These are phyloP conservation scores for Neurospora africana DNA, from an alignment of 495 filamentous ascomycete species.

Conservation along the genomic window DNA sequence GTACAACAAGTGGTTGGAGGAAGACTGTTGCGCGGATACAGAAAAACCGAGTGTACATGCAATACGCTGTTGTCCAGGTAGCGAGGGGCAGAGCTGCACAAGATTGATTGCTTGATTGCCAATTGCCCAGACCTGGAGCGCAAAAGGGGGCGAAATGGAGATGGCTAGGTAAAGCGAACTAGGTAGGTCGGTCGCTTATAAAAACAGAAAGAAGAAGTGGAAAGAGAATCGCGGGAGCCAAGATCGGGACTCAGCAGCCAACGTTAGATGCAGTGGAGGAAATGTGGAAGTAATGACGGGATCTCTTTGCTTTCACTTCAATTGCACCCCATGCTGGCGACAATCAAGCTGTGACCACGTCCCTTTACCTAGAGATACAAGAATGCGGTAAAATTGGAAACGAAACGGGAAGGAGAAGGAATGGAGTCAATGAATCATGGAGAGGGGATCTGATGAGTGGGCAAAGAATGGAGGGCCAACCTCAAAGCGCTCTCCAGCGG, in stretches of 20 bases:
- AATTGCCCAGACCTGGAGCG: not conserved
- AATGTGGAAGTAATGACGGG: not conserved
- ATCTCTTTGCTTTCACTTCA: not conserved
- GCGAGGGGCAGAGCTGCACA: not conserved
- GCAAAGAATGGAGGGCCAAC: not conserved
- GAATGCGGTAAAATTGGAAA: not conserved
- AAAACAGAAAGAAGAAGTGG: not conserved
- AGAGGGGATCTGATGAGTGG: not conserved
- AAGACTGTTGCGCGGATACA: not conserved
- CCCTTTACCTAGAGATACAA: not conserved
- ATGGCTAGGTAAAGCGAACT: not conserved
- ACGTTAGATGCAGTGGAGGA: not conserved
- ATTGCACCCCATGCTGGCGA: not conserved
- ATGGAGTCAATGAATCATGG: not conserved
- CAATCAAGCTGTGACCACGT: not conserved
- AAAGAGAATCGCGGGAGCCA: not conserved
- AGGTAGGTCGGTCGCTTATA: not conserved
- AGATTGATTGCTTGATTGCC: not conserved
- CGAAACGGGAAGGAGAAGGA: not conserved
- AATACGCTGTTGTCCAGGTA: not conserved
- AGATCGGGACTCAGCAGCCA: not conserved
- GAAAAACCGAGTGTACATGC: not conserved
- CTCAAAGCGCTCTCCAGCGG: not conserved
- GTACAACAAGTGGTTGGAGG: not conserved
- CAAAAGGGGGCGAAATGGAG: not conserved